phyloP scores from a whole-genome alignment of 371 early-diverging fungal species.

The Gilbertella persicaria region DNA sequence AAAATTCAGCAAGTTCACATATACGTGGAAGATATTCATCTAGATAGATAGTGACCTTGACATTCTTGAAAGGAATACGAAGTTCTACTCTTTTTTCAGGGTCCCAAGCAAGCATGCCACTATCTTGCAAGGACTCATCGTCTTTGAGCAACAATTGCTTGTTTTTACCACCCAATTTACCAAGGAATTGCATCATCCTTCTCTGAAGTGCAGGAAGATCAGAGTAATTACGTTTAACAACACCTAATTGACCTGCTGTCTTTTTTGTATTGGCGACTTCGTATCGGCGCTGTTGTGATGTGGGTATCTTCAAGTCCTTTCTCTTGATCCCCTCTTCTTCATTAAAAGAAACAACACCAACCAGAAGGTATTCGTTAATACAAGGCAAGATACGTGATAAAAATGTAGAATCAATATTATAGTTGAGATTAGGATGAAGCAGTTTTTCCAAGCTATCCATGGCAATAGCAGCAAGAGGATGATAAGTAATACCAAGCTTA shows the following conservation, averaged over 20 bases:
- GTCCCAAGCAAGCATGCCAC: conserved; percentile 61
- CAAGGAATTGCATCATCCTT: conserved; percentile 66
- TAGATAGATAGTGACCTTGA: conserved; percentile 63
- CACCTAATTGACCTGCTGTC: conserved; percentile 22
- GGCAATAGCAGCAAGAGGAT: conserved; percentile 64
- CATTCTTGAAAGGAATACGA: conserved; percentile 69
- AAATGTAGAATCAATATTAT: conserved; percentile 20
- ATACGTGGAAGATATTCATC: conserved; percentile 79
- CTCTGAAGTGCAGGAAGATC: conserved; percentile 53
- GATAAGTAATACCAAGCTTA: conserved; percentile 68
- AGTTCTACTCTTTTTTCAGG: conserved; percentile 52
- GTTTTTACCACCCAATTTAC: conserved; percentile 66
- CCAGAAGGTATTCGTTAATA: conserved; percentile 68
- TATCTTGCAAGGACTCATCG: conserved; percentile 1
- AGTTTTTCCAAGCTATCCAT: conserved; percentile 66
- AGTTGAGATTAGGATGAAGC: conserved; percentile 34
- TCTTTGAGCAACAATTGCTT: conserved; percentile 45
- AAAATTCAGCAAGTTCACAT: conserved; percentile 72
- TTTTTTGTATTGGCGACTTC: conserved; percentile 9
- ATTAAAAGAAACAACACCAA: conserved; percentile 33
- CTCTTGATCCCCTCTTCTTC: conserved; percentile 11
- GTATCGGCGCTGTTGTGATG: conserved; percentile 18
- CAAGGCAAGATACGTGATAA: conserved; percentile 54
- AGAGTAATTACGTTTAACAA: conserved; percentile 12
- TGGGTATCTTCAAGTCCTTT: conserved; percentile 11